Evolutionary conservation across 371 early-diverging fungal genomes (phyloP), one percentile per base, ranked within the genome.

Genomic region (Batrachochytrium dendrobatidis): DNA sequence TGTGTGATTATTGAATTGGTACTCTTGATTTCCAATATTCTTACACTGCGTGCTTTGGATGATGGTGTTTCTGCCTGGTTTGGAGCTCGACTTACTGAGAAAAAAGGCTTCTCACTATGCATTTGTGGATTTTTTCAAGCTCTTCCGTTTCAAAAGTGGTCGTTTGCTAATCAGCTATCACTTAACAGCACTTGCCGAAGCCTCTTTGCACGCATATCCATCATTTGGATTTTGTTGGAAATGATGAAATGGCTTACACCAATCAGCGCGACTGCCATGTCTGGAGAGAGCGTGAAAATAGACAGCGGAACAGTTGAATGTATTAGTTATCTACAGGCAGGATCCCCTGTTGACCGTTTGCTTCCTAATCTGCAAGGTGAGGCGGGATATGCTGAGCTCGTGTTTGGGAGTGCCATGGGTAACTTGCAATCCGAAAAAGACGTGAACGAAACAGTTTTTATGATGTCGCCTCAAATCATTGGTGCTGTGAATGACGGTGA

Each of bases 321-420:
- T 12, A 12, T 45, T 3, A 26, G 20, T 5, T 45, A 24, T 12
- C 26, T 26, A 3, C 6, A 45, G 26, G 12, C 3, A 3, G 46
- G 46, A 24, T 50, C 33, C 39, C 20, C 20, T 12, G 44, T 26
- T 56, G 12, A 24, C 35, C 12, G 67, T 61, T 34, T 5, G 67
- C 22, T 33, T 50, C 71, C 71, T 3, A 66, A 51, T 18, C 6
- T 70, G 29, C 55, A 59, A 8, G 43, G 34, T 5, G 56, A 51
- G 25, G 44, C 34, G 15, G 71, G 71, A 3, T 58, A 63, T 15
- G 39, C 56, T 5, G 71, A 71, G 54, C 55, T 55, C 33, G 31
- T 62, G 5, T 71, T 65, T 59, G 71, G 71, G 1, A 24, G 60
- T 5, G 54, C 71, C n/a, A 45, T 67, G 18, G 71, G 71, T 4